phyloP scores from a whole-genome alignment of 306 rosid genomes.

The Trifolium pratense region DNA sequence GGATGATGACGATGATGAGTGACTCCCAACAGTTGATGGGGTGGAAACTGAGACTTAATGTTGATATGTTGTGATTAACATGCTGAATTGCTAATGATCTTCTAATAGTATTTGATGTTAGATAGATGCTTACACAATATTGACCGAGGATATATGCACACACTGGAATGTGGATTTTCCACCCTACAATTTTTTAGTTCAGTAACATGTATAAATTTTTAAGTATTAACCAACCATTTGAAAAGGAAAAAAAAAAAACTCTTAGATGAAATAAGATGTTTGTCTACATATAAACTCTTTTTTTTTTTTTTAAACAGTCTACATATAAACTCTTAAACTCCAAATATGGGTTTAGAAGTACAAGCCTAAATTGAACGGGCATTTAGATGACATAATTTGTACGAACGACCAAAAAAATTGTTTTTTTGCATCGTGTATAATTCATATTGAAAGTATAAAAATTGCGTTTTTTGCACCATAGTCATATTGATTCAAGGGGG shows the following conservation, averaged over 20 bases:
- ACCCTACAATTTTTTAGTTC: constrained; percentile 27
- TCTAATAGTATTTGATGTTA: neutral
- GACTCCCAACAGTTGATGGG: constrained; percentile 41
- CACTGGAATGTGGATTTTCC: constrained; percentile 27
- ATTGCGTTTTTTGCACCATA: too few relatives aligned
- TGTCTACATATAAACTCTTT: neutral
- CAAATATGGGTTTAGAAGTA: too few relatives aligned
- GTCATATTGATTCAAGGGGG: too few relatives aligned
- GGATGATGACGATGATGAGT: constrained; percentile 70
- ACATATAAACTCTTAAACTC: too few relatives aligned
- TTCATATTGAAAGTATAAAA: too few relatives aligned
- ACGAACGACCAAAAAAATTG: too few relatives aligned
- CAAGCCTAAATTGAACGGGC: too few relatives aligned
- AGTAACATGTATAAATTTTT: constrained; percentile 26
- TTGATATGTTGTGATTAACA: constrained; percentile 37
- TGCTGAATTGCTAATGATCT: constrained; percentile 15
- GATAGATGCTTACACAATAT: constrained; percentile 1
- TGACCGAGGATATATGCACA: constrained; percentile 6
- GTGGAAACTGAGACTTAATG: constrained; percentile 43
- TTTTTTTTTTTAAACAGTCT: too few relatives aligned
- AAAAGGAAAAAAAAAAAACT: neutral
- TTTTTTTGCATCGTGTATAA: too few relatives aligned
- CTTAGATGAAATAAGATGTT: neutral
- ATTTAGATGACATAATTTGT: too few relatives aligned
- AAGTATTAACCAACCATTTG: constrained; percentile 9